These are phyloP conservation scores for Parsonsia alboflavescens DNA, from an alignment of 257 asterid species.

Conservation along the genomic window DNA sequence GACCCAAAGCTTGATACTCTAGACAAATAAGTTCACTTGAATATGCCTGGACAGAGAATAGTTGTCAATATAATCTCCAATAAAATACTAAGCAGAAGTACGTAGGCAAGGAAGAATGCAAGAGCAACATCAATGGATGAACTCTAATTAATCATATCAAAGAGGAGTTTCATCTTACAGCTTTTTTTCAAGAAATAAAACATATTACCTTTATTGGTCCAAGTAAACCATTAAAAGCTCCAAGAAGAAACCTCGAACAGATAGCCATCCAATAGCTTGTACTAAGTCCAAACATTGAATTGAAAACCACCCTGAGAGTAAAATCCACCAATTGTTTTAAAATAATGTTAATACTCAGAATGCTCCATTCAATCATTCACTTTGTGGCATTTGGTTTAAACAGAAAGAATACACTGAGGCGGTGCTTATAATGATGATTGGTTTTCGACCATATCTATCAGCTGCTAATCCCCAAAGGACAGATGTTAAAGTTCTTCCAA, in stretches of 20 bases:
- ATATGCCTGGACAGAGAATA: slow-evolving; percentile 52
- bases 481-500: slow-evolving; percentile 87
- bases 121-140: neutral
- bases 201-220: slow-evolving; percentile 71
- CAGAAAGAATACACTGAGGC: slow-evolving; percentile 22
- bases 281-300: slow-evolving; percentile 68
- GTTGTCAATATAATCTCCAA: neutral
- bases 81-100: neutral
- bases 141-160: neutral
- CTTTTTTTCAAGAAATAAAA: neutral
- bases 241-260: slow-evolving; percentile 66
- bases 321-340: slow-evolving; percentile 4
- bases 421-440: slow-evolving; percentile 63
- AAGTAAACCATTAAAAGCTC: slow-evolving; percentile 73
- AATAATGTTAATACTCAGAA: neutral
- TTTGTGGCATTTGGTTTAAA: neutral
- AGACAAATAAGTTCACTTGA: slow-evolving; percentile 66
- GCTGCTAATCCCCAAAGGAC: slow-evolving; percentile 73
- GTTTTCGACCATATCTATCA: slow-evolving; percentile 82
- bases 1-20: slow-evolving; percentile 78
- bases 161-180: neutral
- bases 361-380: too few species aligned
- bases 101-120: too few species aligned
- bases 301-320: slow-evolving; percentile 63
- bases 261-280: slow-evolving; percentile 87